Conservation (phyloP, 495 filamentous ascomycete species). For the Lichenothelia convexa region DNA sequence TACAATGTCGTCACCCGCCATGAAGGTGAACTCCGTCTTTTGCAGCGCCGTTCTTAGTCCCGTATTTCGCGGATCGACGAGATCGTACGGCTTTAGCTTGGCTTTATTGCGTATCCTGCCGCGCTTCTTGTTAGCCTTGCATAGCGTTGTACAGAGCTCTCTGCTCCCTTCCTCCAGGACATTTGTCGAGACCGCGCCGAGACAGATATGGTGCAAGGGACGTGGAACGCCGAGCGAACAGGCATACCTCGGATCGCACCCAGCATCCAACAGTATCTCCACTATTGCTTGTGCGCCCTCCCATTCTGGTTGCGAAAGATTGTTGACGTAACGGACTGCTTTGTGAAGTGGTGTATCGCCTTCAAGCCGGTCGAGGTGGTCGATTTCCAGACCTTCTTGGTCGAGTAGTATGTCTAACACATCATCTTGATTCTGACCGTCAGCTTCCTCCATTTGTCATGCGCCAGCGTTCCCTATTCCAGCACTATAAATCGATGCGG, state of each 20-base stretch:
- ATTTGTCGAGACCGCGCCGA: not conserved
- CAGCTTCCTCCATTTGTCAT: too few species aligned
- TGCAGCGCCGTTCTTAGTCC: conserved; percentile 49
- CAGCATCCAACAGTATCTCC: conserved; percentile 85
- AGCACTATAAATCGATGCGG: too few species aligned
- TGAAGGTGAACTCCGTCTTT: conserved; percentile 46
- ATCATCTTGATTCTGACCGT: too few species aligned
- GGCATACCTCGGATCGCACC: conserved; percentile 48
- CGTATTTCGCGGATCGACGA: conserved; percentile 54
- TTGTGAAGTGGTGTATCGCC: conserved; percentile 81
- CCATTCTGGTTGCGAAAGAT: conserved; percentile 28
- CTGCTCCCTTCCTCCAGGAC: conserved; percentile 1
- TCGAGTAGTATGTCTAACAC: conserved; percentile 84
- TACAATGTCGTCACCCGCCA: conserved; percentile 18
- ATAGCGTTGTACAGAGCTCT: not conserved
- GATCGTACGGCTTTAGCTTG: conserved; percentile 45
- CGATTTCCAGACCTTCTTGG: conserved; percentile 86
- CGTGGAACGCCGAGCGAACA: conserved; percentile 8
- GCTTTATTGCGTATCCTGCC: conserved; percentile 48
- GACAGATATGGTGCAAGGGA: too few species aligned
- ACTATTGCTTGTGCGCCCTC: conserved; percentile 47
- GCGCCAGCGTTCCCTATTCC: too few species aligned
- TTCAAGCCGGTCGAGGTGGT: conserved; percentile 63
- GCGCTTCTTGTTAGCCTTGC: too few species aligned
- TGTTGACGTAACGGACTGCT: conserved; percentile 69